These are phyloP conservation scores for Puccinia polysora DNA, from an alignment of 1,284 basidiomycete species.

Conservation along the genomic window DNA sequence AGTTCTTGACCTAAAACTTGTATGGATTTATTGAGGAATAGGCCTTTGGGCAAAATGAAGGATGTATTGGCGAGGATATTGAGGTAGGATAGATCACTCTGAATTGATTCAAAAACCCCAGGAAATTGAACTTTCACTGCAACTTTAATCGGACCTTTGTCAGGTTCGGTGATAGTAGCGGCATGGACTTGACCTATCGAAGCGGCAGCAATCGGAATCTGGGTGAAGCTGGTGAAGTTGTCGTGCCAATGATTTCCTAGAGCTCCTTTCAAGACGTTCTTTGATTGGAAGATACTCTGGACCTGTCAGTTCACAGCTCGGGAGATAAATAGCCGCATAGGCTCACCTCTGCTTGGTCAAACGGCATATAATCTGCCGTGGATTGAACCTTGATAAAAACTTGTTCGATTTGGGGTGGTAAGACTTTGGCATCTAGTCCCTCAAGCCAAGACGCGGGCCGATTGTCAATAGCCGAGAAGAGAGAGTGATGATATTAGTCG, in stretches of 20 bases:
- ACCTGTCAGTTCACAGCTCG: background rate
- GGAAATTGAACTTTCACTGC: slow-evolving; percentile 98
- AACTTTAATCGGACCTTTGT: slow-evolving; percentile 59
- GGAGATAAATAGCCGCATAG: background rate
- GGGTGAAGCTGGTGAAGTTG: slow-evolving; percentile 71
- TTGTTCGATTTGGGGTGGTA: slow-evolving; percentile 81
- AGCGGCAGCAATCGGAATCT: slow-evolving; percentile 87
- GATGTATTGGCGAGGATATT: slow-evolving; percentile 76
- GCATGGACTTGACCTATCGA: slow-evolving; percentile 95
- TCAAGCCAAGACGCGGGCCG: background rate
- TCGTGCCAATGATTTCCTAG: slow-evolving; percentile 72
- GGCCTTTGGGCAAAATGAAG: slow-evolving; percentile 72
- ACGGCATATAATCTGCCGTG: slow-evolving; percentile 96
- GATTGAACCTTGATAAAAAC: slow-evolving; percentile 89
- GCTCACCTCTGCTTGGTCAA: slow-evolving; percentile 78
- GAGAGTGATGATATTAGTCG: too few relatives aligned
- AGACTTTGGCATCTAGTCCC: slow-evolving; percentile 64
- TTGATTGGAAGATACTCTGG: background rate
- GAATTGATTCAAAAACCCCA: slow-evolving; percentile 78
- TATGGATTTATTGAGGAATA: slow-evolving; percentile 84
- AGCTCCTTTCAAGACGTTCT: slow-evolving; percentile 69
- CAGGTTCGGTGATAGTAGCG: slow-evolving; percentile 58
- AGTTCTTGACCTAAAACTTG: slow-evolving; percentile 83
- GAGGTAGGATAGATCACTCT: slow-evolving; percentile 80
- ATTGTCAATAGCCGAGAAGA: background rate